phyloP scores from a whole-genome alignment of 371 early-diverging fungal genomes.

The Mucor circinelloides region DNA sequence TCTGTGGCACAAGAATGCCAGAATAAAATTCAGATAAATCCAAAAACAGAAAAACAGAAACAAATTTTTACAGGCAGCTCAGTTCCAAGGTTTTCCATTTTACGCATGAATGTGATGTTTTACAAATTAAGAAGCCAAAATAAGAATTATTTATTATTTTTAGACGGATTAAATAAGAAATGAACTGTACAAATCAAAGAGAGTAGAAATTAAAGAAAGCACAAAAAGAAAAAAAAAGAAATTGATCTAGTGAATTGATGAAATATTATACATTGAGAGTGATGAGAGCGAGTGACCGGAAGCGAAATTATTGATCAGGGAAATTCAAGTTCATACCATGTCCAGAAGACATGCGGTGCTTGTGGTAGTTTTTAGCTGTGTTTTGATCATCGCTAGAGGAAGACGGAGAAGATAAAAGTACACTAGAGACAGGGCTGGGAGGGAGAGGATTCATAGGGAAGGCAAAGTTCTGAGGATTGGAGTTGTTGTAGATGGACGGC shows the following conservation, averaged over 20 bases:
- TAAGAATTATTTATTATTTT: not conserved
- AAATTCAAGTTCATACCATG: not conserved
- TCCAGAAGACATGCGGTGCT: not conserved
- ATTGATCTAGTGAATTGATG: not conserved
- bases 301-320: not conserved
- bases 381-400: not conserved
- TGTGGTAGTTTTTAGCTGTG: not conserved
- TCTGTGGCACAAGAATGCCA: not conserved
- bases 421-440: slow-evolving; percentile 12
- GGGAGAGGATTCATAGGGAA: slow-evolving; percentile 4
- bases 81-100: not conserved
- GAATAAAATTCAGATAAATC: not conserved
- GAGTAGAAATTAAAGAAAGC: not conserved
- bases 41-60: not conserved
- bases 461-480: not conserved
- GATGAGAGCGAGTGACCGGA: not conserved
- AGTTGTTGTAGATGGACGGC: slow-evolving; percentile 6
- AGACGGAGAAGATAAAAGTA: slow-evolving; percentile 6
- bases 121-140: not conserved
- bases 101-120: not conserved
- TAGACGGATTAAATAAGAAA: not conserved
- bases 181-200: not conserved
- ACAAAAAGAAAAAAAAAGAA: not conserved
- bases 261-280: not conserved
- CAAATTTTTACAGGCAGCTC: not conserved